These are phyloP conservation scores for Smittium mucronatum DNA, from an alignment of 371 early-diverging fungal genomes.

Conservation along the genomic window DNA sequence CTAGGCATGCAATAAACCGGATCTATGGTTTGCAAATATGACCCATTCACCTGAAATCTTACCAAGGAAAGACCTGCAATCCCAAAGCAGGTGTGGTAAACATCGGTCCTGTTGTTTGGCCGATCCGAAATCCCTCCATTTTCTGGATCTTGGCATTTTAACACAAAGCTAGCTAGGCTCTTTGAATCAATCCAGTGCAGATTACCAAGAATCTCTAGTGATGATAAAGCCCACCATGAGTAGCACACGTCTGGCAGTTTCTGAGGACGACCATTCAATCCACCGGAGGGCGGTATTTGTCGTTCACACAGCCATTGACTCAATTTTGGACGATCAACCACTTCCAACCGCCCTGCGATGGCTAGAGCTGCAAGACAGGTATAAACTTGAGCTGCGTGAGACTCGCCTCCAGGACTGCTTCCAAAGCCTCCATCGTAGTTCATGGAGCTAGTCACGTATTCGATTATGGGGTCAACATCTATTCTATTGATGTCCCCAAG, in stretches of 20 bases:
- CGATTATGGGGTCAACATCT: constrained; percentile 54
- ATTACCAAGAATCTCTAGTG: constrained; percentile 70
- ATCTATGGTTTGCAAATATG: constrained; percentile 40
- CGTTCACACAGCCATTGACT: constrained; percentile 90
- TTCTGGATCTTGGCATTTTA: constrained; percentile 72
- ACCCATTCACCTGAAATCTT: constrained; percentile 43
- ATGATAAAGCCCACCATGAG: constrained; percentile 97
- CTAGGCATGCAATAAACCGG: constrained; percentile 89
- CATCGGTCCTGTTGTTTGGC: constrained; percentile 84
- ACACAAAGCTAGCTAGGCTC: constrained; percentile 65
- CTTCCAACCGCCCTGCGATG: constrained; percentile 63
- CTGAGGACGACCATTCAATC: constrained; percentile 94
- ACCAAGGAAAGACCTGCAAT: constrained; percentile 80
- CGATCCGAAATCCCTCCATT: constrained; percentile 95
- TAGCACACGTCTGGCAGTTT: constrained; percentile 97
- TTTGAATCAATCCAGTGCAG: constrained; percentile 77
- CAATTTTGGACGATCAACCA: constrained; percentile 48
- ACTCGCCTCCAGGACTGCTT: constrained; percentile 81
- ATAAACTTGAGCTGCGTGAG: constrained; percentile 92
- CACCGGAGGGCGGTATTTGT: constrained; percentile 80
- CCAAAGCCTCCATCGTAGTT: constrained; percentile 99
- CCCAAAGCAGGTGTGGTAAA: constrained; percentile 96
- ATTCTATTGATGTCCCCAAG: constrained; percentile 51
- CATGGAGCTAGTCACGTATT: constrained; percentile 65
- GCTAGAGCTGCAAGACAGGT: constrained; percentile 85